Base-by-base conservation (phyloP, 129 eudicot genomes). In the Helichrysum umbraculigerum region DNA sequence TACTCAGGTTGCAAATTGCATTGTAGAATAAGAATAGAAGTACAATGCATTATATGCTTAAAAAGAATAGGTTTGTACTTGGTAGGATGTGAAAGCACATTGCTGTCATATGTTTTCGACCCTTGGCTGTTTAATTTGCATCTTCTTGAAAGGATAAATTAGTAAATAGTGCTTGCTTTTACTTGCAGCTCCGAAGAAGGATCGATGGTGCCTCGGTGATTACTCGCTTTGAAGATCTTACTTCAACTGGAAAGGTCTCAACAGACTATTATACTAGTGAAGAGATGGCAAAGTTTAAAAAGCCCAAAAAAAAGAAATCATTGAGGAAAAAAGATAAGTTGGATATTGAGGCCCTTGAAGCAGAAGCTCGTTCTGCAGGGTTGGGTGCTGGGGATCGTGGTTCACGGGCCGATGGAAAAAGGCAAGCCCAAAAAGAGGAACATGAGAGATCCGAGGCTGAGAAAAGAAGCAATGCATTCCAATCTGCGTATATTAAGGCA, bases 221-320 rank as follows among this genome's bases (percentile, higher is more conserved):
- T 51, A 77, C 79, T 69, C 87, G 59, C 9, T 79, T 80, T 74
- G 96, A 89, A 86, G 90, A 89, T 77, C 94, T 95, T 17, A 85
- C 74, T 69, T 65, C 94, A 19, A 68, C 87, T 6, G 89, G 76
- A 15, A 89, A 86, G 68, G 59, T 77, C 50, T 77, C 93, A 70
- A 79, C 97, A 56, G 99, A 95, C 74, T 95, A 91, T 73, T 95
- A 84, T 39, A 95, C 99, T 32, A 83, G 83, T 17, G 99, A 95
- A 74, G 99, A 95, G 80, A 95, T 95, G 96, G 66, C 83, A 41
- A 78, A 86, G 78, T 95, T 95, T 68, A 91, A 91, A 76, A 95
- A 91, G 78, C 96, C 99, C 58, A 95, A 91, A 87, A 95, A 95
- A 82, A 95, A 89, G 91, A 95, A 95, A 76, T 95, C 99, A 11